phyloP scores from a whole-genome alignment of 345 rosid species.

The Dipteronia dyeriana region DNA sequence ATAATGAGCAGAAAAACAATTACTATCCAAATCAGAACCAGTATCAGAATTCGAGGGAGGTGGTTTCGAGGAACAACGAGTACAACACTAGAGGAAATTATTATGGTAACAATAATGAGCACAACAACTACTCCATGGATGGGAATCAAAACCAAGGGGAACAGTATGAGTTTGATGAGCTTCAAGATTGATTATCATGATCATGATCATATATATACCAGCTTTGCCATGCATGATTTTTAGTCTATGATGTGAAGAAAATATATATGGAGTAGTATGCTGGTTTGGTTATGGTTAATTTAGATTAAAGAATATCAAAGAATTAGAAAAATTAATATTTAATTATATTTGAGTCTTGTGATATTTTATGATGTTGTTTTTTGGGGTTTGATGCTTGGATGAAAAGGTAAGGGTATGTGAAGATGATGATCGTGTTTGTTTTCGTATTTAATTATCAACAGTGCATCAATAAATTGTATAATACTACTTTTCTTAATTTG shows the following conservation, averaged over 20 bases:
- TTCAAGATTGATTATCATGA: conserved; percentile 4
- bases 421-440: background rate
- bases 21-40: conserved; percentile 18
- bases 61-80: background rate
- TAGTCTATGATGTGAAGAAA: background rate
- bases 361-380: conserved; percentile 1
- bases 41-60: conserved; percentile 16
- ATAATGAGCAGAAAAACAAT: conserved; percentile 25
- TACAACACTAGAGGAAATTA: conserved; percentile 6
- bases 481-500: background rate
- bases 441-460: conserved; percentile 4
- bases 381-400: conserved; percentile 16
- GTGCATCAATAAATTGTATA: conserved; percentile 11
- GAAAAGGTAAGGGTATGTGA: conserved; percentile 7
- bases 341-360: conserved; percentile 5
- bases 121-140: conserved; percentile 19
- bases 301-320: conserved; percentile 3
- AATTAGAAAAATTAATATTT: conserved; percentile 3
- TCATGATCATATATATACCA: background rate
- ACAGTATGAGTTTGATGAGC: conserved; percentile 13
- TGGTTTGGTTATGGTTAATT: background rate
- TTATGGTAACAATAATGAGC: background rate
- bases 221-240: background rate
- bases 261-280: background rate
- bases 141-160: conserved; percentile 21